Percentiles rank a stretch among this genome's conserved stretches.
Conservation (phyloP, 768 basidiomycete genomes). For the Chiua virens region DNA sequence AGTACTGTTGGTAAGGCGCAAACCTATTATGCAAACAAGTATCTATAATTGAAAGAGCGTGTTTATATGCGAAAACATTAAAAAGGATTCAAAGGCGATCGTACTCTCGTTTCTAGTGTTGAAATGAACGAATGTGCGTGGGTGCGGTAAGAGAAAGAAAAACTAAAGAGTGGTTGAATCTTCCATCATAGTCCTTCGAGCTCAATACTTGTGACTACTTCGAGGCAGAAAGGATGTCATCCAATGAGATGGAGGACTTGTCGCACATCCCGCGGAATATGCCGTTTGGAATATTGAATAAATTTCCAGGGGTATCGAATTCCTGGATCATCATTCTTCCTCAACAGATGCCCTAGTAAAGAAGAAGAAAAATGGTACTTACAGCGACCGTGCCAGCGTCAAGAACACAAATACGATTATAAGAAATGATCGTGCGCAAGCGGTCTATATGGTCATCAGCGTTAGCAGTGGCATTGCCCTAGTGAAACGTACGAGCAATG, state of each 20-base stretch:
- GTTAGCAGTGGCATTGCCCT: not conserved
- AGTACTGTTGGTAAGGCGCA: no score
- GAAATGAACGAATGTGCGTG: no score
- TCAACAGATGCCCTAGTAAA: not conserved
- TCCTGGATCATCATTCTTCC: constrained; percentile 42
- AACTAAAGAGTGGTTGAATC: no score
- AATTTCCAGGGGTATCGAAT: constrained; percentile 73
- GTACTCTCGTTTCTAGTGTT: no score
- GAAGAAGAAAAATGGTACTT: constrained; percentile 24
- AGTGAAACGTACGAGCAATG: constrained; percentile 68
- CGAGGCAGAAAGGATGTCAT: constrained; percentile 51
- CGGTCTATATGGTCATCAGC: constrained; percentile 52
- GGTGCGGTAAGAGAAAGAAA: no score
- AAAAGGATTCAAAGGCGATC: no score
- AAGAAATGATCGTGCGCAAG: constrained; percentile 81
- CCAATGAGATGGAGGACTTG: constrained; percentile 69
- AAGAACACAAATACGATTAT: constrained; percentile 88
- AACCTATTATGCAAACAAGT: no score
- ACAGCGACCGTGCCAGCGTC: constrained; percentile 77
- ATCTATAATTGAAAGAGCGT: no score
- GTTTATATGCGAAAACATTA: no score
- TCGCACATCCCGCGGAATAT: constrained; percentile 89
- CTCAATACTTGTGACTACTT: no score
- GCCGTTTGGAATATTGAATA: constrained; percentile 57
- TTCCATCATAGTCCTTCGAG: no score